Conservation (phyloP, 2,329 filamentous ascomycete genomes). For the Diaporthe citriasiana region DNA sequence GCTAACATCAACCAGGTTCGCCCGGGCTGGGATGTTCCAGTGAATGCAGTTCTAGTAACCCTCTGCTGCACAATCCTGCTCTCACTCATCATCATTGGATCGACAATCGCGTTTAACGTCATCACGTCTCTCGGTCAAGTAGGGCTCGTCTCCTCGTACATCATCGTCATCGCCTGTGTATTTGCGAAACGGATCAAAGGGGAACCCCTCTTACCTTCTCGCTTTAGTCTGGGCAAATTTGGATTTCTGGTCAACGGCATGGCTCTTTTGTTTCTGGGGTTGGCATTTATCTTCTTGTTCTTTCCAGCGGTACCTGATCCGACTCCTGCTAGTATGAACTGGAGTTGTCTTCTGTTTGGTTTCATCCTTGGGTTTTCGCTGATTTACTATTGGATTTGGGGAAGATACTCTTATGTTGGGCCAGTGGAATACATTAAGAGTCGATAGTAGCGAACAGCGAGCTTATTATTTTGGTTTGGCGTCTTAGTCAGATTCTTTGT, state of each 20-base stretch:
- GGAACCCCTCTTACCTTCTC: constrained; percentile 1
- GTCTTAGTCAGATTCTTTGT: constrained; percentile 4
- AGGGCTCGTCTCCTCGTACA: constrained; percentile 1
- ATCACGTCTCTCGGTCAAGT: constrained; percentile 12
- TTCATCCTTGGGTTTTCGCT: constrained; percentile 14
- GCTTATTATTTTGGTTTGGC: neutral
- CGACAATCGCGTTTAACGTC: constrained; percentile 21
- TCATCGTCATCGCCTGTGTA: constrained; percentile 4
- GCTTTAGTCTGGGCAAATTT: neutral
- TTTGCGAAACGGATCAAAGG: constrained; percentile 12
- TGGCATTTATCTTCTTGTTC: constrained; percentile 13
- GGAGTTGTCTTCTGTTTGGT: constrained; percentile 18
- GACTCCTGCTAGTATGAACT: constrained; percentile 11
- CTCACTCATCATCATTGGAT: constrained; percentile 3
- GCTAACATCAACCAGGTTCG: neutral
- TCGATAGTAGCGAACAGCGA: neutral
- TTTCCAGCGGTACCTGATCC: neutral
- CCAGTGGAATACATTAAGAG: constrained; percentile 20
- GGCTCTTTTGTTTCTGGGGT: neutral
- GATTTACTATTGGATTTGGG: constrained; percentile 27
- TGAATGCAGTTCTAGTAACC: neutral
- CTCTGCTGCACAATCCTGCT: neutral
- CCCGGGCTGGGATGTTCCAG: constrained; percentile 10
- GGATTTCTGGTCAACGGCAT: neutral
- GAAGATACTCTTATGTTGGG: constrained; percentile 7